These are phyloP conservation scores for Cladosporium sp. DNA, from an alignment of 2,329 filamentous ascomycete genomes.

Conservation along the genomic window DNA sequence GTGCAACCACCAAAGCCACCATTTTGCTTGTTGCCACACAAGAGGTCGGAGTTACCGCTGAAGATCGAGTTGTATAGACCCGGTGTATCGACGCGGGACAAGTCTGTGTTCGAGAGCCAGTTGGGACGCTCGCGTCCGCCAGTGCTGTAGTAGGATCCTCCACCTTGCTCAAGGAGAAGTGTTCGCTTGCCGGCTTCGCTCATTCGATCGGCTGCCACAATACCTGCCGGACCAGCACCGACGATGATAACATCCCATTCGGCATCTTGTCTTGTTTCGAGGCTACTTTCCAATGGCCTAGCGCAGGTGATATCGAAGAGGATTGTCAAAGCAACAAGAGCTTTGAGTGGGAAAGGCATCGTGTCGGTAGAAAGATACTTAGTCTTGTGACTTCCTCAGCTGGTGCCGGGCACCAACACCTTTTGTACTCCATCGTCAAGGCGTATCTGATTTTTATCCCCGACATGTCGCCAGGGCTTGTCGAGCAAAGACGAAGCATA, in stretches of 20 bases:
- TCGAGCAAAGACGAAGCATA: slow-evolving; percentile 12
- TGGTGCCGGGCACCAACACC: background rate
- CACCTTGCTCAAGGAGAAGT: slow-evolving; percentile 54
- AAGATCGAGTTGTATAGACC: slow-evolving; percentile 57
- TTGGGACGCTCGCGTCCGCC: slow-evolving; percentile 46
- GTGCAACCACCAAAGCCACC: slow-evolving; percentile 48
- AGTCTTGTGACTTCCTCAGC: background rate
- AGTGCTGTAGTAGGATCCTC: slow-evolving; percentile 39
- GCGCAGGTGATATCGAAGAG: slow-evolving; percentile 3
- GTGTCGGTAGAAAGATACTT: background rate
- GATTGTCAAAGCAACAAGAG: slow-evolving; percentile 2
- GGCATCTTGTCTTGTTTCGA: slow-evolving; percentile 18
- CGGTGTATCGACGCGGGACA: slow-evolving; percentile 56
- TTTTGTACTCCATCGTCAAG: slow-evolving; percentile 10
- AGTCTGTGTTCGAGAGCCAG: slow-evolving; percentile 50
- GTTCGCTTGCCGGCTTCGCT: slow-evolving; percentile 55
- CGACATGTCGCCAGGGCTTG: background rate
- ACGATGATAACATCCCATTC: slow-evolving; percentile 43
- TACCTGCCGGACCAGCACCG: slow-evolving; percentile 55
- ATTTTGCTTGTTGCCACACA: slow-evolving; percentile 45
- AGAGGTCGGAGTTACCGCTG: slow-evolving; percentile 41
- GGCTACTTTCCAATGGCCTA: slow-evolving; percentile 5
- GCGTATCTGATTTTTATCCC: background rate
- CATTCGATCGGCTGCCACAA: slow-evolving; percentile 54
- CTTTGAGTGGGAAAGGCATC: slow-evolving; percentile 8